Evolutionary conservation across 495 filamentous ascomycete species (phyloP).

Genomic region (Penicillium cosmopolitanum): DNA sequence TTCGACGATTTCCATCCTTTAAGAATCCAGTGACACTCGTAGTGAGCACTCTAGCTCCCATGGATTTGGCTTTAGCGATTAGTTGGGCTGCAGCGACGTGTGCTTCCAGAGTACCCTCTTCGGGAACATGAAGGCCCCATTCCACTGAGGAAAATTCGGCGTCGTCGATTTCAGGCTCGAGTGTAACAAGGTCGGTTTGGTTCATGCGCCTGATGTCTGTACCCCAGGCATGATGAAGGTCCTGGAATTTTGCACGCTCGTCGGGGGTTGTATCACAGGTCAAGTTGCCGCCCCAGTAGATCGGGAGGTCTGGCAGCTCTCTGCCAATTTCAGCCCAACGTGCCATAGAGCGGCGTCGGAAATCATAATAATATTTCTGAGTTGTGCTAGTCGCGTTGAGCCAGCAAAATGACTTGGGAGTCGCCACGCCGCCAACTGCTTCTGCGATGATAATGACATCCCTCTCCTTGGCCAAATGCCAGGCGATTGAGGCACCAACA

Average conservation of each 20-base stretch:
- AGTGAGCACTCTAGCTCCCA: neutral
- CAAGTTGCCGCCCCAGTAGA: neutral
- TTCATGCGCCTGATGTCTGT: neutral
- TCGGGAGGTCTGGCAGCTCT: neutral
- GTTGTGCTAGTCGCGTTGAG: neutral
- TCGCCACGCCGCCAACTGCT: neutral
- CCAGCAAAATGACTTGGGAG: neutral
- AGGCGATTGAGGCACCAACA: constrained; percentile 2
- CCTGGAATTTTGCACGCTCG: neutral
- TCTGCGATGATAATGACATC: constrained; percentile 2
- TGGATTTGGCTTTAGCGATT: neutral
- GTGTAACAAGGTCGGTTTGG: neutral
- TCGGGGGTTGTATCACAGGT: neutral
- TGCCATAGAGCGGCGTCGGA: constrained; percentile 1
- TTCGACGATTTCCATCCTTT: neutral
- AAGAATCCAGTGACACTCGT: neutral
- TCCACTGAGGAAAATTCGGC: neutral
- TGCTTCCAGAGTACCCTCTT: constrained; percentile 1
- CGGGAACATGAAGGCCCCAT: constrained; percentile 2
- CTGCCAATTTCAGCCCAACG: neutral
- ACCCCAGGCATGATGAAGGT: neutral
- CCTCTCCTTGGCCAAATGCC: neutral
- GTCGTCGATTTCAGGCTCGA: constrained; percentile 3
- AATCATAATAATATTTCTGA: neutral
- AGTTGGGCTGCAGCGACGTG: neutral